Evolutionary conservation across 768 basidiomycete genomes (phyloP).

Genomic region (Erythrobasidium yunnanense): DNA sequence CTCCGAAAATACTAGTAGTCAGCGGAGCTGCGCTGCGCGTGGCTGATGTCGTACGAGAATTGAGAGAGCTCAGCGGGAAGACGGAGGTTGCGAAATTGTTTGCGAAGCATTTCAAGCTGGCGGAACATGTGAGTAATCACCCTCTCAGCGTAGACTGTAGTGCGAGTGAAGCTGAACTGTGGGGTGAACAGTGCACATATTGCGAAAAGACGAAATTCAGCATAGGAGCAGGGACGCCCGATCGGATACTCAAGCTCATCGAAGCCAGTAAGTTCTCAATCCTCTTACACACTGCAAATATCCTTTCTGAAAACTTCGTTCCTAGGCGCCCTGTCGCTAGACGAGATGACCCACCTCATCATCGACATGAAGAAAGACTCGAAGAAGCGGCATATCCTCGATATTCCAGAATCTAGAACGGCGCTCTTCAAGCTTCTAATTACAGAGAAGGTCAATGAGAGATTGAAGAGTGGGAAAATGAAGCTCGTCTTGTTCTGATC

Average conservation of each 20-base stretch:
- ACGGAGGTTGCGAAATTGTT: slow-evolving; percentile 90
- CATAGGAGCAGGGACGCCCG: slow-evolving; percentile 82
- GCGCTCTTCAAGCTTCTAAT: slow-evolving; percentile 13
- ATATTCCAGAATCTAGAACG: slow-evolving; percentile 12
- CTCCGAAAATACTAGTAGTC: slow-evolving; percentile 75
- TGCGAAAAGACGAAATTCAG: slow-evolving; percentile 75
- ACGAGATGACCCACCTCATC: background rate
- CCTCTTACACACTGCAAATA: background rate
- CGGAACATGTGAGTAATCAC: slow-evolving; percentile 1
- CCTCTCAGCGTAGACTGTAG: background rate
- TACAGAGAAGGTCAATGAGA: background rate
- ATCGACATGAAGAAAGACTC: slow-evolving; percentile 15
- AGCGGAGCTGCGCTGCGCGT: slow-evolving; percentile 83
- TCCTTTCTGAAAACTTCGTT: background rate
- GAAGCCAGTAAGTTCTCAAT: slow-evolving; percentile 12
- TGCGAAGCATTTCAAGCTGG: slow-evolving; percentile 49
- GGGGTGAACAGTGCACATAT: slow-evolving; percentile 56
- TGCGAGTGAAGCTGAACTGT: background rate
- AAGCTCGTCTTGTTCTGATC: slow-evolving; percentile 19
- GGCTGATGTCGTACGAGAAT: slow-evolving; percentile 60
- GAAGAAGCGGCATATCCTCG: slow-evolving; percentile 20
- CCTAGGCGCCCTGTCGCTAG: slow-evolving; percentile 12
- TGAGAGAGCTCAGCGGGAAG: slow-evolving; percentile 46
- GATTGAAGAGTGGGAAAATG: slow-evolving; percentile 18
- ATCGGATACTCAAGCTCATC: slow-evolving; percentile 71